Percentiles rank a stretch among this genome's conserved stretches.
phyloP scores from a whole-genome alignment of 1,284 basidiomycete species.

The Phlebopus sp. region DNA sequence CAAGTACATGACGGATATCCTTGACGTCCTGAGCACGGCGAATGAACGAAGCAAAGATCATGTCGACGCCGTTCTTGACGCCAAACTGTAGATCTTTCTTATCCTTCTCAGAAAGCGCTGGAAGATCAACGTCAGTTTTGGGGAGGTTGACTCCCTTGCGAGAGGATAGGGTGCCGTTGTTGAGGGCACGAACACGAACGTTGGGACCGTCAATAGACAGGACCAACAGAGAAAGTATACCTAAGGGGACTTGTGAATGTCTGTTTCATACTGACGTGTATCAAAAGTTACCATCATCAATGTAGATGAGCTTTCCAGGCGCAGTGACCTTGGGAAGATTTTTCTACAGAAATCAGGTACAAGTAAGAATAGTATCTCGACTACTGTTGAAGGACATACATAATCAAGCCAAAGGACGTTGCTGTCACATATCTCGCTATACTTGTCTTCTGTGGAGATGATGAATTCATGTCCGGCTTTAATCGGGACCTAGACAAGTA shows the following conservation, averaged over 20 bases:
- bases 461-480: conserved; percentile 93
- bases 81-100: conserved; percentile 94
- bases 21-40: conserved; percentile 89
- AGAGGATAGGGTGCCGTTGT: conserved; percentile 91
- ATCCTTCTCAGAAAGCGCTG: conserved; percentile 97
- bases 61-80: conserved; percentile 97
- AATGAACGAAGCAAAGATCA: conserved; percentile 98
- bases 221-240: conserved; percentile 93
- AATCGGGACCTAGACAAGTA: conserved; percentile 64
- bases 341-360: conserved; percentile 43
- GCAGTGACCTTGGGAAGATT: conserved; percentile 96
- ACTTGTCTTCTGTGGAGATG: conserved; percentile 83
- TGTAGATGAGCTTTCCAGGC: conserved; percentile 94
- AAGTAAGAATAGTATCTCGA: conserved; percentile 13
- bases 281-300: conserved; percentile 81
- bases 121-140: conserved; percentile 97
- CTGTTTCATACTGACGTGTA: neutral
- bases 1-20: conserved; percentile 89
- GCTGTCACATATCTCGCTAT: conserved; percentile 78
- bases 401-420: conserved; percentile 91
- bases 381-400: conserved; percentile 45
- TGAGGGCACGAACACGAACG: conserved; percentile 86
- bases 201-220: conserved; percentile 79
- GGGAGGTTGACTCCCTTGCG: conserved; percentile 99
- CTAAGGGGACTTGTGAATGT: conserved; percentile 33